Evolutionary conservation across 176 grass and related monocot species (phyloP).

Genomic region (Musa schizocarpa): DNA sequence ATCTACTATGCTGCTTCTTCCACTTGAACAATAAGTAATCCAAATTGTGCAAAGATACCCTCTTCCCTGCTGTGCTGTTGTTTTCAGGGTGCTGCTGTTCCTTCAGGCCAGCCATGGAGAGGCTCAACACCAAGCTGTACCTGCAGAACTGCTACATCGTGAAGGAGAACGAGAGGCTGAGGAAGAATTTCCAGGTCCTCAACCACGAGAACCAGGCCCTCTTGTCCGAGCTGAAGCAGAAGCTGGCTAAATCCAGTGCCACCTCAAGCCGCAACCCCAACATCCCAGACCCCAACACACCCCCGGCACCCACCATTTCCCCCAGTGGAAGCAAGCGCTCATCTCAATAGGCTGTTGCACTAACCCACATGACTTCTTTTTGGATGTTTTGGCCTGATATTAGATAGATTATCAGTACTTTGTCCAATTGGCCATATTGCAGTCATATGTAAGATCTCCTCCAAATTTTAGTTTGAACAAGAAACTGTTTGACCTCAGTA

Average conservation of each 20-base stretch:
- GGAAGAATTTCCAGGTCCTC: slow-evolving; percentile 65
- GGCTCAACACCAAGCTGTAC: slow-evolving; percentile 72
- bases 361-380: too few relatives aligned
- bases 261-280: neutral
- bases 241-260: slow-evolving; percentile 33
- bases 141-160: slow-evolving; percentile 89
- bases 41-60: neutral
- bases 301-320: neutral
- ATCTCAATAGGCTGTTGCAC: neutral
- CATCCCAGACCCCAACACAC: slow-evolving; percentile 4
- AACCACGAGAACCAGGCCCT: slow-evolving; percentile 87
- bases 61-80: neutral
- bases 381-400: neutral
- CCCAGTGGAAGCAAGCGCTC: neutral
- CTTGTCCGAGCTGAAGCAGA: slow-evolving; percentile 74
- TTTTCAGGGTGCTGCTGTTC: neutral
- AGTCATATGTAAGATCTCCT: too few relatives aligned
- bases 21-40: too few relatives aligned
- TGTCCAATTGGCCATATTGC: too few relatives aligned
- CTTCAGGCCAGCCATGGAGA: slow-evolving; percentile 36
- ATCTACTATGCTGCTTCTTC: too few relatives aligned
- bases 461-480: too few relatives aligned
- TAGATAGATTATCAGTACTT: too few relatives aligned
- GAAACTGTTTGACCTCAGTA: too few relatives aligned
- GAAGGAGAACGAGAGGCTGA: slow-evolving; percentile 92